Base-by-base conservation (phyloP, 805 yeast genomes). In the Blastobotrys muscicola region DNA sequence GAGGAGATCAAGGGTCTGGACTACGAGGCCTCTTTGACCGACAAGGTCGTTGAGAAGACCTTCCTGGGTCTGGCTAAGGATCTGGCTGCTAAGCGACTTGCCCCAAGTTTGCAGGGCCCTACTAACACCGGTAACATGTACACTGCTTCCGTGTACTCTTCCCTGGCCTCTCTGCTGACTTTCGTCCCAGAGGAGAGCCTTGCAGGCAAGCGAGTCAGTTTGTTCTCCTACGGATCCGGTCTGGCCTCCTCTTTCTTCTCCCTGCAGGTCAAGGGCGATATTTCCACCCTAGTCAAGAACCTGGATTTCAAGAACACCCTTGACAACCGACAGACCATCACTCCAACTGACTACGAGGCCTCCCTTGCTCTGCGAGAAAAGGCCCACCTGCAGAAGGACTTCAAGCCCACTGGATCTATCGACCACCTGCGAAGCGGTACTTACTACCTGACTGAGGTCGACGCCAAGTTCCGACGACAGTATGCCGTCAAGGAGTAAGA, bases 111-210 rank as follows among this genome's bases (percentile, higher is more conserved):
- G 64, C 72, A 69, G 55, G 86, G 87, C 37, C 90, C 97, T 60
- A 90, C 97, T 50, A 90, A 90, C 69, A 86, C 94, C 50, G 99
- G 99, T 69, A 92, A 92, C 75, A 83, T 89, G 85, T 92, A 92
- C 76, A 85, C 97, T 37, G 97, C 89, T 51, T 85, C 96, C 31
- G 79, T 86, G 39, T 92, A 84, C 75, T 80, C 94, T 31, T 76
- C 95, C 6, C 74, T 92, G 47, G 74, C 90, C 29, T 90, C 97
- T 10, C 69, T 86, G 52, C 71, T 92, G 56, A 77, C 74, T 61
- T 83, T 72, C 60, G 82, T 82, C 50, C 89, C 85, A 36, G 73
- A 75, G 44, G 92, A 80, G 38, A 68, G 74, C 43, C 74, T 90
- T 55, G 86, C 81, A 65, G 76, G 75, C 56, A 85, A 87, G 72